Evolutionary conservation across 768 basidiomycete genomes (phyloP), one percentile per base, ranked within the genome.

Genomic region (Boletus huronensis): DNA sequence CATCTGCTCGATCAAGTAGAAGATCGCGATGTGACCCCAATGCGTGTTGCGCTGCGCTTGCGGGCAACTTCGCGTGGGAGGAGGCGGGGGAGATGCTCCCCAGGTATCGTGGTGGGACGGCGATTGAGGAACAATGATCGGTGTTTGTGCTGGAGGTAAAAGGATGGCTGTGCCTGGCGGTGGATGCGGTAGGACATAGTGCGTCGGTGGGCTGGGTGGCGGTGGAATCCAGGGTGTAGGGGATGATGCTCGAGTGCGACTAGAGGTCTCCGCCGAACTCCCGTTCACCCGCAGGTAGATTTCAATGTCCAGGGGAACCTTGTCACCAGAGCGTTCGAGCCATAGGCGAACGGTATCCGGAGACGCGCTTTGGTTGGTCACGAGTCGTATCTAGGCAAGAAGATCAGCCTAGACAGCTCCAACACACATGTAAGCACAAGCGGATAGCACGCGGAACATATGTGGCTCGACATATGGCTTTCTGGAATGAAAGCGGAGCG

Each of bases 1-100:
- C 83, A 90, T 90, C 66, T 90, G 86, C 60, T 88, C 82, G 2
- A 85, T 83, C 21, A 92, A 70, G 65, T 91, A 92, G 67, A 79
- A 90, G 42, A 91, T 82, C 0, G 85, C 86, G 31, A 92, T 86
- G 59, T 89, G 83, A 0, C 88, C 89, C 89, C 89, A 92, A 51
- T 88, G 84, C 57, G 81, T 77, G 57, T 80, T 84, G 17, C 77
- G 74, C 57, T 78, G 69, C 43, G 74, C 14, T 43, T 72, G 70
- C 2, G 68, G 68, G 6, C 40, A 55, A n/a, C 57, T 64, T 17
- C 70, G 64, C 17, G 62, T 58, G 21, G 71, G 51, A 16, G 61
- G 58, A 2, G 70, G 64, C 0, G 69, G 65, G 21, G 66, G 59
- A 10, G 73, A 63, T 3, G 74, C 66, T 9, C 70, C 63, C 76